Conservation (phyloP, 345 rosid genomes). For the Gossypium anomalum region DNA sequence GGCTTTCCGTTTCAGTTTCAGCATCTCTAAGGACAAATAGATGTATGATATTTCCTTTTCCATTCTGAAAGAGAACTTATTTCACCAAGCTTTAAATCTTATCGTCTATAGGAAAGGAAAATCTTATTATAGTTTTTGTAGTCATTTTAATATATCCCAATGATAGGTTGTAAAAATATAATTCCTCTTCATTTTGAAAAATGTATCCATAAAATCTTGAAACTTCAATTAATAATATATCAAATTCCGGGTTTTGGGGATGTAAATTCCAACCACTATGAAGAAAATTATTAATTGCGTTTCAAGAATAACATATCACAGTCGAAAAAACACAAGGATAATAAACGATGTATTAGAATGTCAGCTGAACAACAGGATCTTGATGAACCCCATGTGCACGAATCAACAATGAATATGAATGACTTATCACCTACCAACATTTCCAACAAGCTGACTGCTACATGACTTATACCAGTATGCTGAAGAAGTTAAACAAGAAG, state of each 20-base stretch:
- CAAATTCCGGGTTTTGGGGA: not conserved
- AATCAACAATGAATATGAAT: slow-evolving; percentile 6
- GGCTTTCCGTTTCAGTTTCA: not conserved
- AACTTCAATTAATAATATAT: not conserved
- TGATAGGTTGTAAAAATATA: not conserved
- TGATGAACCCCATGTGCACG: not conserved
- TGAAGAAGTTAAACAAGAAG: not conserved
- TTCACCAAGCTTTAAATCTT: not conserved
- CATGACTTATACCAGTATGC: not conserved
- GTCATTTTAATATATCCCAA: too few relatives aligned
- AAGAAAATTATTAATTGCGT: not conserved
- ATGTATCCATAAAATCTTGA: not conserved
- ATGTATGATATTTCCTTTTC: not conserved
- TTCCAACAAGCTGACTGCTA: not conserved
- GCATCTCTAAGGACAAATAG: not conserved
- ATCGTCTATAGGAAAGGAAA: not conserved
- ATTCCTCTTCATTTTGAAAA: too few relatives aligned
- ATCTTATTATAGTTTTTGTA: not conserved
- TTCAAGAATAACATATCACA: not conserved
- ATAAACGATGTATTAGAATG: not conserved
- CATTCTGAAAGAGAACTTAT: not conserved
- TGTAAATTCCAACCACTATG: not conserved
- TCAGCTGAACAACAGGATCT: not conserved
- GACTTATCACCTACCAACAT: not conserved
- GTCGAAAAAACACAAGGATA: not conserved